Conservation (phyloP, 2,329 filamentous ascomycete species). For the Lasiodiplodia theobromae region DNA sequence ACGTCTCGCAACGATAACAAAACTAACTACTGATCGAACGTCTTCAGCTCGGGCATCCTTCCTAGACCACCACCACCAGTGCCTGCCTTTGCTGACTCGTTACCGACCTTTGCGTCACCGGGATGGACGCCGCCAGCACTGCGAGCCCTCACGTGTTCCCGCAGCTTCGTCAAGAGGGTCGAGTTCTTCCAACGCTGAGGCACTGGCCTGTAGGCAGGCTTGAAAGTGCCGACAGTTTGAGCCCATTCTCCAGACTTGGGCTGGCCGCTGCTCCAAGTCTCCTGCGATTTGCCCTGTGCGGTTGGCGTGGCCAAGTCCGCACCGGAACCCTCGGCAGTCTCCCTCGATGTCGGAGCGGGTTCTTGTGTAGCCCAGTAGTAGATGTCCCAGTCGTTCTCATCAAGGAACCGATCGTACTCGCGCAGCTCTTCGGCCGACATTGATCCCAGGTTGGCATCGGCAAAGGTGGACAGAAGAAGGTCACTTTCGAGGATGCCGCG, state of each 20-base stretch:
- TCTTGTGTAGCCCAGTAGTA: constrained; percentile 99
- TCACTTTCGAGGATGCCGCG: constrained; percentile 95
- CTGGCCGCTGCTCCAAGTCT: constrained; percentile 30
- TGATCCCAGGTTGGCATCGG: constrained; percentile 74
- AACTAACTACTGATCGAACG: constrained; percentile 47
- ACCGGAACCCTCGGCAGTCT: constrained; percentile 62
- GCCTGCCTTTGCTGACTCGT: constrained; percentile 43
- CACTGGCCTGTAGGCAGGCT: constrained; percentile 90
- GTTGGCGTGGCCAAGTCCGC: constrained; percentile 51
- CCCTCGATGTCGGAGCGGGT: constrained; percentile 64
- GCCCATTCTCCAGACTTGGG: constrained; percentile 80
- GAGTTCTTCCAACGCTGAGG: constrained; percentile 85
- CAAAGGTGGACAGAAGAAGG: constrained; percentile 95
- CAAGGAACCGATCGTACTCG: constrained; percentile 90
- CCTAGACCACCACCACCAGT: constrained; percentile 52
- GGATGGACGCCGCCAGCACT: constrained; percentile 66
- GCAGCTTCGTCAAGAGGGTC: constrained; percentile 77
- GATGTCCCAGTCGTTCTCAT: constrained; percentile 99
- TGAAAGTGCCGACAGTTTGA: constrained; percentile 93
- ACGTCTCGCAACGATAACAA: constrained; percentile 10
- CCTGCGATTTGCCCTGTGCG: constrained; percentile 58
- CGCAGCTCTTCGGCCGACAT: constrained; percentile 78
- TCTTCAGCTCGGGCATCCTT: constrained; percentile 60
- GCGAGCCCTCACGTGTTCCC: constrained; percentile 78
- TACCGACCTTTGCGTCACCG: constrained; percentile 43